A percentile compares a stretch with the other conserved stretches of the same genome.
These are phyloP conservation scores for Paecilomyces sp. DNA, from an alignment of 2,329 filamentous ascomycete genomes.

Conservation along the genomic window DNA sequence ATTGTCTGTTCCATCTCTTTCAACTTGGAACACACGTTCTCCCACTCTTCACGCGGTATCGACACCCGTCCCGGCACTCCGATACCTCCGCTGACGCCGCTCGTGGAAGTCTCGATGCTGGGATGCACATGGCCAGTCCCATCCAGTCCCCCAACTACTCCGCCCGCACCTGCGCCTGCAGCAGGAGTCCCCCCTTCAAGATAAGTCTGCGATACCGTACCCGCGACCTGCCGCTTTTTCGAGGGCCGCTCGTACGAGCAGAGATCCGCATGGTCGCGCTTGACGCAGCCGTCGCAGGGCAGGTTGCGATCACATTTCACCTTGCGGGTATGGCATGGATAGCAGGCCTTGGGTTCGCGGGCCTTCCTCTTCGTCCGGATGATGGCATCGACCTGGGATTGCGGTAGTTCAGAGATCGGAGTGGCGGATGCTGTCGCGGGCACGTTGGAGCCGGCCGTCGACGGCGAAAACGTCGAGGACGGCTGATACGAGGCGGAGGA, in stretches of 20 bases:
- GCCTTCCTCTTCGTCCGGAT: constrained; percentile 33
- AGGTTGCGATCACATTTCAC: constrained; percentile 45
- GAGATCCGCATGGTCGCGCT: constrained; percentile 42
- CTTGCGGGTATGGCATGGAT: constrained; percentile 40
- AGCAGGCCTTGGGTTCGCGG: constrained; percentile 41
- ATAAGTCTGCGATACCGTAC: constrained; percentile 8
- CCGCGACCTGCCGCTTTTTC: constrained; percentile 33
- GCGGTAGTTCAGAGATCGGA: constrained; percentile 22
- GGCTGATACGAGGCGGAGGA: not conserved
- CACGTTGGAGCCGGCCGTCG: constrained; percentile 1
- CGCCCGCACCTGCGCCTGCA: not conserved
- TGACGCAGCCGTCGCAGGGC: constrained; percentile 43
- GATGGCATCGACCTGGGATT: constrained; percentile 31
- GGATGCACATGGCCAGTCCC: constrained; percentile 3
- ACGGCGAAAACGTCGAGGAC: constrained; percentile 5
- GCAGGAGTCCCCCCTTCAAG: constrained; percentile 1
- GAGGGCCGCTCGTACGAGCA: constrained; percentile 43
- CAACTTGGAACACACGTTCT: constrained; percentile 33
- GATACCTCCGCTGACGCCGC: constrained; percentile 6
- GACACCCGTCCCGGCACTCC: constrained; percentile 21
- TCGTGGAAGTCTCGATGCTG: constrained; percentile 6
- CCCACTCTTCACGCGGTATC: constrained; percentile 37
- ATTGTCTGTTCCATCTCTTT: constrained; percentile 39
- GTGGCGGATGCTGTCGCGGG: constrained; percentile 3
- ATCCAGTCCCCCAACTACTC: constrained; percentile 2